Percentiles rank a stretch among this genome's conserved stretches.
These are phyloP conservation scores for Dryas integrifolia DNA, from an alignment of 331 rosid genomes.

Conservation along the genomic window DNA sequence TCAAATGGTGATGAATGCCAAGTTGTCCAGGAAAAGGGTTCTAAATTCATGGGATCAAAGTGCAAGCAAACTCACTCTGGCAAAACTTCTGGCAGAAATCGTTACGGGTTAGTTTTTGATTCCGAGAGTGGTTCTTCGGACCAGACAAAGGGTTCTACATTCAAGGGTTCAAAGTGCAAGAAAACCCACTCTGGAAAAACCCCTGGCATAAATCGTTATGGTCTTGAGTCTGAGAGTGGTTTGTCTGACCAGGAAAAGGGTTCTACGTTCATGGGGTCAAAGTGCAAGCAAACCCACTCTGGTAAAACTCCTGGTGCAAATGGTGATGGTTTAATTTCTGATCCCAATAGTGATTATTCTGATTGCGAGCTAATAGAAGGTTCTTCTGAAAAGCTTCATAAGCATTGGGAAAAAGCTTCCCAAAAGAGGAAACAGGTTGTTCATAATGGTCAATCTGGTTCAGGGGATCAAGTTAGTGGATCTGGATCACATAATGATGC, in stretches of 20 bases:
- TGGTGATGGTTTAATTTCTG: conserved; percentile 42
- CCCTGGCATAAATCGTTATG: no score
- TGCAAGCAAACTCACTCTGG: conserved; percentile 35
- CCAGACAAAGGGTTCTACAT: no score
- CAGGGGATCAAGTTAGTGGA: conserved; percentile 46
- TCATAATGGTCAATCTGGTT: conserved; percentile 33
- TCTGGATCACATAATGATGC: conserved; percentile 49
- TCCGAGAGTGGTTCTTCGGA: conserved; percentile 45
- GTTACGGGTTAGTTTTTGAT: conserved; percentile 43
- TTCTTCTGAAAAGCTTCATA: conserved; percentile 38
- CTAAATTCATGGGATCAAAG: conserved; percentile 38
- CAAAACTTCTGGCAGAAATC: conserved; percentile 39
- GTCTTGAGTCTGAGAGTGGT: no score
- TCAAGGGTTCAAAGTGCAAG: no score
- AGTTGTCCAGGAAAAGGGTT: conserved; percentile 36
- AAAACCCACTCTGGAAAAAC: no score
- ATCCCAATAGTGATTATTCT: conserved; percentile 54
- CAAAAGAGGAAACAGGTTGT: conserved; percentile 48
- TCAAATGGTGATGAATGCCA: conserved; percentile 39
- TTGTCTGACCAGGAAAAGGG: conserved; percentile 26
- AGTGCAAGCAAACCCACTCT: conserved; percentile 34
- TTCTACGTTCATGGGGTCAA: conserved; percentile 38
- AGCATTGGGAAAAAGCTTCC: conserved; percentile 74
- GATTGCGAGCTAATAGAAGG: conserved; percentile 75
- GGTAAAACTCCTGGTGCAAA: conserved; percentile 41